Evolutionary conservation across 75 land plant genomes (phyloP).

Genomic region (Picea sitchensis): DNA sequence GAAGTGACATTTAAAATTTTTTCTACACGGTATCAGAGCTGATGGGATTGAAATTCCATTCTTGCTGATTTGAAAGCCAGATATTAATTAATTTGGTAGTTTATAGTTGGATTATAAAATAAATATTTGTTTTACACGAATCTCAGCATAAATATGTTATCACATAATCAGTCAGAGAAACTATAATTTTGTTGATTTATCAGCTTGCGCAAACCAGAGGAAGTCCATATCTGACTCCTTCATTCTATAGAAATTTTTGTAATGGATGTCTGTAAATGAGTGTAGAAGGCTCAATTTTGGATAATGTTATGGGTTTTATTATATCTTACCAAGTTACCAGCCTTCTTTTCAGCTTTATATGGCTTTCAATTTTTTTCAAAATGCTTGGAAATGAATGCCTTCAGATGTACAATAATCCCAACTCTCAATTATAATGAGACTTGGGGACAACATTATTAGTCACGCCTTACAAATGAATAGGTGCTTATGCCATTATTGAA

Average conservation of each 20-base stretch:
- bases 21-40: no score
- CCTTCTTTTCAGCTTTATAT: no score
- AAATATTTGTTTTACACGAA: background rate
- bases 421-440: no score
- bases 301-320: background rate
- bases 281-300: background rate
- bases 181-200: background rate
- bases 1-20: no score
- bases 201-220: background rate
- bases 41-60: no score
- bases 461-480: no score
- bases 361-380: no score
- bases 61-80: no score
- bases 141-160: background rate
- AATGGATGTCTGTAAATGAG: background rate
- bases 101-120: background rate
- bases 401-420: no score
- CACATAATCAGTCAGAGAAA: background rate
- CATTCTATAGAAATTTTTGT: background rate
- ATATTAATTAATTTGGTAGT: background rate
- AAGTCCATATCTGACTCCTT: background rate
- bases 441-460: no score
- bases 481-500: background rate
- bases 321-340: no score
- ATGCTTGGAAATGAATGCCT: no score